These are phyloP conservation scores for Leptographium radiaticola DNA, from an alignment of 2,329 filamentous ascomycete genomes.

Conservation along the genomic window DNA sequence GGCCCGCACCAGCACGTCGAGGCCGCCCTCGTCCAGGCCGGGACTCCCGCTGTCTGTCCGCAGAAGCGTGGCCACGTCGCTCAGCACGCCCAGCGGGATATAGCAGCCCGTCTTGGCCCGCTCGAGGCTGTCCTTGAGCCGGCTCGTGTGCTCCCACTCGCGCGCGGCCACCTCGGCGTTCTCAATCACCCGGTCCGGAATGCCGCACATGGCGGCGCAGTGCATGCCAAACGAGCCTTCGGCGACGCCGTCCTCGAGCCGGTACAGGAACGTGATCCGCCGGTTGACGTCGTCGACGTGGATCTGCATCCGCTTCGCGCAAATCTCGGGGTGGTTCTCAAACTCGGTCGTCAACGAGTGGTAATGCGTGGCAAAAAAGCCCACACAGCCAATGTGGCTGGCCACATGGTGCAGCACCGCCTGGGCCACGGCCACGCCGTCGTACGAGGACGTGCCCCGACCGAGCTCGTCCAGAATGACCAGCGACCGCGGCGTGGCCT, in stretches of 20 bases:
- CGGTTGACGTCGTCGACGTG: conserved; percentile 74
- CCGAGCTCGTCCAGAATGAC: conserved; percentile 96
- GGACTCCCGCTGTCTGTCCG: conserved; percentile 32
- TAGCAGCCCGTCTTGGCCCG: conserved; percentile 66
- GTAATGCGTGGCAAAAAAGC: conserved; percentile 97
- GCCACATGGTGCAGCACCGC: conserved; percentile 94
- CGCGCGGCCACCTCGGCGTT: conserved; percentile 76
- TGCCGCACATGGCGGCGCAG: conserved; percentile 96
- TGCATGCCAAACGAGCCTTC: conserved; percentile 99
- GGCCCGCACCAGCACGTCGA: conserved; percentile 47
- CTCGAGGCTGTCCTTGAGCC: conserved; percentile 78
- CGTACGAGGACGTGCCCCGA: conserved; percentile 87
- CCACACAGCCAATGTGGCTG: conserved; percentile 81
- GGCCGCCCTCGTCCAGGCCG: conserved; percentile 32
- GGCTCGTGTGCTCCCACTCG: conserved; percentile 90
- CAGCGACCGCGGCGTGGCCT: conserved; percentile 84
- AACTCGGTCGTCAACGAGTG: conserved; percentile 90
- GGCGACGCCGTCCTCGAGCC: conserved; percentile 82
- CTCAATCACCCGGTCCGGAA: conserved; percentile 69
- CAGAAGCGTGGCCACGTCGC: conserved; percentile 71
- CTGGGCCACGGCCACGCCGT: conserved; percentile 92
- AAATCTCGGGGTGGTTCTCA: conserved; percentile 74
- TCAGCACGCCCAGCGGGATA: conserved; percentile 73
- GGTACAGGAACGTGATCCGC: conserved; percentile 93
- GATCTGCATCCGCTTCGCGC: conserved; percentile 83